Evolutionary conservation across 768 basidiomycete genomes (phyloP), one percentile per base, ranked within the genome.

Genomic region (Pleurotus citrinopileatus): DNA sequence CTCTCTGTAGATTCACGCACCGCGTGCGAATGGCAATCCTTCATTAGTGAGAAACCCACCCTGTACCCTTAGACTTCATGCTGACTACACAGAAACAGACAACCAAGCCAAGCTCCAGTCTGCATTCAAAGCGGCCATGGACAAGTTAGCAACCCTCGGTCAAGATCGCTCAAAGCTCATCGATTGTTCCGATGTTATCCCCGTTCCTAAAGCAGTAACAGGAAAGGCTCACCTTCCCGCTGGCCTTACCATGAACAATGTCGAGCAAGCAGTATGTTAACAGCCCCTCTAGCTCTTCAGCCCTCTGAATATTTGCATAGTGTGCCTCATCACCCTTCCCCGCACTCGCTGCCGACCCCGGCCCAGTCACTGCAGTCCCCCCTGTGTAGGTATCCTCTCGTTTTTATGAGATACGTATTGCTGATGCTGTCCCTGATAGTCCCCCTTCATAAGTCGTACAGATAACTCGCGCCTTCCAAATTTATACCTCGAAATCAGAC

Each of bases 11-110:
- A 73, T 54, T 51, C 64, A 17, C 67, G 70, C 43, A 73, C 72
- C 15, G 67, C 71, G 5, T 72, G 72, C 63, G 55, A 59, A 36
- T 73, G 72, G 71, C 72, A 73, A 52, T 59, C 63, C 3, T 65
- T 67, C 56, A 64, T 68, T 38, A 53, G 65, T 64, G 47, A 15
- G 42, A 22, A n/a, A 9, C 27, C 20, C n/a, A n/a, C n/a, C n/a
- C n/a, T n/a, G n/a, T n/a, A n/a, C n/a, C n/a, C n/a, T n/a, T n/a
- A n/a, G n/a, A n/a, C n/a, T n/a, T n/a, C n/a, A n/a, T 22, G 2
- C 5, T 23, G 0, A 20, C 15, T 10, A 32, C 46, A 5, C 17
- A 34, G n/a, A 26, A 50, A 2, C 9, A 63, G 65, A 37, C 55
- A 45, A 62, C 55, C 67, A 69, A 47, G 52, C 55, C 10, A 52